These are phyloP conservation scores for Puccinia horiana DNA, from an alignment of 1,284 basidiomycete genomes.

Conservation along the genomic window DNA sequence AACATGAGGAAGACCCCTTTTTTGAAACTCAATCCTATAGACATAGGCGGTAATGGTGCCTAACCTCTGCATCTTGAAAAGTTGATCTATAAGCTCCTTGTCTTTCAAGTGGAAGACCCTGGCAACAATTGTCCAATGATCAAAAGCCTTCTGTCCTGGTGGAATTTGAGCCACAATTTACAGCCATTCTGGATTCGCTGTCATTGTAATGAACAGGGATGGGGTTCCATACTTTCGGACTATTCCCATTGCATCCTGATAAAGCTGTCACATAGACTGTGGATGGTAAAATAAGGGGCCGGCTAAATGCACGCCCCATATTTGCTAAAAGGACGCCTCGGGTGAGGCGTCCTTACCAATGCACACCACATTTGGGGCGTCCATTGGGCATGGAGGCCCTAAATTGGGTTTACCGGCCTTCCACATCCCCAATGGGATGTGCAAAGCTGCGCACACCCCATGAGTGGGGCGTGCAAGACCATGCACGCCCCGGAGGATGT, in stretches of 20 bases:
- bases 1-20: conserved; percentile 21
- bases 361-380: too few species aligned
- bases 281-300: conserved; percentile 58
- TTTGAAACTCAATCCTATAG: conserved; percentile 37
- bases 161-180: not conserved
- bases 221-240: conserved; percentile 57
- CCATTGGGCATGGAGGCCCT: too few species aligned
- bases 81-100: not conserved
- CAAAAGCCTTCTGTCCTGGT: not conserved
- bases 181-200: conserved; percentile 59
- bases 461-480: too few species aligned
- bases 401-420: too few species aligned
- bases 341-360: too few species aligned
- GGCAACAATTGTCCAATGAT: not conserved
- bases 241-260: conserved; percentile 59
- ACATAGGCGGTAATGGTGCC: not conserved
- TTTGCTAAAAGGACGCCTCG: too few species aligned
- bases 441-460: too few species aligned
- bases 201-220: conserved; percentile 61
- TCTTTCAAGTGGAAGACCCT: conserved; percentile 19
- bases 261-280: conserved; percentile 59
- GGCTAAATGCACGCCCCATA: too few species aligned
- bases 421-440: too few species aligned
- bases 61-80: not conserved
- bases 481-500: too few species aligned